Conservation (phyloP, 2,329 filamentous ascomycete species). For the Fusarium sp. region DNA sequence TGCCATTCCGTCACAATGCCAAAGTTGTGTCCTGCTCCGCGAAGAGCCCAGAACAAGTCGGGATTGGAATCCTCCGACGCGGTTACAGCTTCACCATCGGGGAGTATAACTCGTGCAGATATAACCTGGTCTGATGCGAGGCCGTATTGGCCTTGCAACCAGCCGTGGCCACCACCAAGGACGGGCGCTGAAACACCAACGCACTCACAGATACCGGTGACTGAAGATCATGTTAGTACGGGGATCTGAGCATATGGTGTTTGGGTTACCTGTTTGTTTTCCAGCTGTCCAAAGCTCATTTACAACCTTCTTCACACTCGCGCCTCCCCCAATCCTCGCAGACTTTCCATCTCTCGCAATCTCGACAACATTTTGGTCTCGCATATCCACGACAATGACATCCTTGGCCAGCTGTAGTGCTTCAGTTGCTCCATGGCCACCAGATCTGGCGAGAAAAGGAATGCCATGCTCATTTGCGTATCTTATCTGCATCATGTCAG, state of each 20-base stretch:
- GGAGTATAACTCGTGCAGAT: constrained; percentile 12
- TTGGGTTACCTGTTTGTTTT: constrained; percentile 24
- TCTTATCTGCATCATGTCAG: constrained; percentile 4
- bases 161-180: constrained; percentile 28
- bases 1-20: constrained; percentile 58
- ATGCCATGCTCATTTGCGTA: constrained; percentile 15
- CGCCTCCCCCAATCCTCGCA: constrained; percentile 10
- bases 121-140: constrained; percentile 23
- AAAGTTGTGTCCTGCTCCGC: constrained; percentile 64
- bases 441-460: constrained; percentile 24
- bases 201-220: constrained; percentile 39
- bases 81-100: constrained; percentile 9
- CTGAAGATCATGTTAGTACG: background rate
- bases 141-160: constrained; percentile 26
- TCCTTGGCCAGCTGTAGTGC: constrained; percentile 17
- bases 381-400: constrained; percentile 14
- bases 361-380: background rate
- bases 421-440: constrained; percentile 25
- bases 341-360: background rate
- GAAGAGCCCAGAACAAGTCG: constrained; percentile 54
- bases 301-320: constrained; percentile 14
- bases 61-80: constrained; percentile 3
- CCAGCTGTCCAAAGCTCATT: constrained; percentile 3
- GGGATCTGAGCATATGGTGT: accelerated
- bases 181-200: constrained; percentile 43